Evolutionary conservation across 192 early-diverging fungal genomes (phyloP).

Genomic region (Coemansia sp.): DNA sequence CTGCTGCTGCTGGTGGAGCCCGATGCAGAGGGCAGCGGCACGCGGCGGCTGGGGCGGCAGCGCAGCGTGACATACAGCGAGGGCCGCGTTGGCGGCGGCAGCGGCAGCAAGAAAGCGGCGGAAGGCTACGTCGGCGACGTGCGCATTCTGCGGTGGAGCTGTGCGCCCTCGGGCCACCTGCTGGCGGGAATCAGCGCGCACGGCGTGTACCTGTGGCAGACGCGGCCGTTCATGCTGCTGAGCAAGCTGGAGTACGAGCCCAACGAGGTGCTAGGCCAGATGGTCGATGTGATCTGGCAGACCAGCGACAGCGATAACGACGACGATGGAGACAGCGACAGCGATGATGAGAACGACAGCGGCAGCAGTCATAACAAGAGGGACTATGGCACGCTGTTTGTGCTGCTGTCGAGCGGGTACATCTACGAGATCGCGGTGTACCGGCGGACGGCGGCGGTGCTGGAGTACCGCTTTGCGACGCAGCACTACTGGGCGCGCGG

Average conservation of each 20-base stretch:
- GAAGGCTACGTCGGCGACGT: not conserved
- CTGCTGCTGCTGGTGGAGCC: constrained; percentile 27
- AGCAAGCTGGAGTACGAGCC: constrained; percentile 37
- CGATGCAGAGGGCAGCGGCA: not conserved
- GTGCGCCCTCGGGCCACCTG: constrained; percentile 23
- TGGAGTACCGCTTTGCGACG: constrained; percentile 37
- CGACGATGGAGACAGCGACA: not conserved
- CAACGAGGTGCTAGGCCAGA: constrained; percentile 26
- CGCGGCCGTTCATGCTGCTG: constrained; percentile 41
- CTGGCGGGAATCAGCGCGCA: constrained; percentile 31
- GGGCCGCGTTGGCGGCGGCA: not conserved
- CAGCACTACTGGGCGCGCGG: constrained; percentile 50
- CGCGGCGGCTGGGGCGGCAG: constrained; percentile 5
- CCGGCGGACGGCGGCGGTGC: constrained; percentile 11
- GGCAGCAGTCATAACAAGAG: not conserved
- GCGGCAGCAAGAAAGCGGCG: not conserved
- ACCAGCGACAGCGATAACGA: not conserved
- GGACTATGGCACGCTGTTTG: constrained; percentile 25
- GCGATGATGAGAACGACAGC: not conserved
- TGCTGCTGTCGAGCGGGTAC: constrained; percentile 23
- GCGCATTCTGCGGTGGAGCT: constrained; percentile 23
- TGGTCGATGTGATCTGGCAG: constrained; percentile 40
- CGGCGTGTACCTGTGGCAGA: constrained; percentile 43
- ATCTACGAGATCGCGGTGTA: constrained; percentile 41
- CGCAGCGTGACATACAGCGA: constrained; percentile 40